Evolutionary conservation across 2,329 filamentous ascomycete genomes (phyloP), one percentile per base, ranked within the genome.

Genomic region (Paracoccidioides brasiliensis): DNA sequence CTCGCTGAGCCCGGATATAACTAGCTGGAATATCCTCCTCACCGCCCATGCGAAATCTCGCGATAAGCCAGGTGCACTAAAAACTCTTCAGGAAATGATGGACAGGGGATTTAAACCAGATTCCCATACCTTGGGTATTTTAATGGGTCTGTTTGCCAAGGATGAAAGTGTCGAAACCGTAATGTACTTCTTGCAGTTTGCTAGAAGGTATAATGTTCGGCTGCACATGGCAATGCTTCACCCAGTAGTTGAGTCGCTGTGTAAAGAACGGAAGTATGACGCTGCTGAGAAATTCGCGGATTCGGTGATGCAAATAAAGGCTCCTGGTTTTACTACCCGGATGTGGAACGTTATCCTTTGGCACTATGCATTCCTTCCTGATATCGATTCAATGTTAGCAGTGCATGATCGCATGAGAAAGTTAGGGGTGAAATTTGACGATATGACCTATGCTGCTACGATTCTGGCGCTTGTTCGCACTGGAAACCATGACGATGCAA

Each of bases 301-400:
- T 51, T 78, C 79, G 46, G 77, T 82, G 37, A 73, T 83, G 28
- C 69, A 70, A 10, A 74, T 76, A 58, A 71, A 74, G 12, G 66
- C 81, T 0, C 66, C 75, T 15, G 77, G 81, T 1, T 73, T 77
- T 1, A 73, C 78, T 28, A 83, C 83, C 2, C 74, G 77, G 37
- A 80, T 89, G 64, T 96, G 88, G 87, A 95, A 96, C 65, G 77
- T 81, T 54, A 71, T 96, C 37, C 73, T 96, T 4, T 76, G 79
- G 55, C 80, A 85, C 58, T 79, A 89, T 66, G 87, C 86, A 5
- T 72, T 80, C 55, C 77, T 79, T 5, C 79, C 84, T 55, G 78
- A 85, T 58, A 63, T 83, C 33, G 66, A 73, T 28, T 74, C 74
- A n/a, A 74, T 79, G 14, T 75, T 78, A 59, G 72, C 75, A 54